Percentiles rank a stretch among this genome's conserved stretches.
These are phyloP conservation scores for Agarophyton chilense DNA, from an alignment of 23 red algal species.

Conservation along the genomic window DNA sequence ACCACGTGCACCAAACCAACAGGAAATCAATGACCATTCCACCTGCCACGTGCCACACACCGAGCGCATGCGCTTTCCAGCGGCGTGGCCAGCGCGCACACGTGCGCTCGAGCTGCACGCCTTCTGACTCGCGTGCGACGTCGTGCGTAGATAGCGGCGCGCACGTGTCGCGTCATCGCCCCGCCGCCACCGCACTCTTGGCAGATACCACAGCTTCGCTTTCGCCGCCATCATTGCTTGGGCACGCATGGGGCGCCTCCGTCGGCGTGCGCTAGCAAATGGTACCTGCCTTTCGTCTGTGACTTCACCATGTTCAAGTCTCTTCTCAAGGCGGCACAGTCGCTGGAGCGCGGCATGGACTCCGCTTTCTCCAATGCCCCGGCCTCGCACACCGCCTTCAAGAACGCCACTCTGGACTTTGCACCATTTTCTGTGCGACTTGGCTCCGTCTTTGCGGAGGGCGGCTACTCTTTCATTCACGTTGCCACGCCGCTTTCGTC, in stretches of 20 bases:
- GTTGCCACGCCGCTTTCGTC: constrained; percentile 39
- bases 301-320: constrained; percentile 29
- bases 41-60: neutral
- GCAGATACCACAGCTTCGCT: too few species aligned
- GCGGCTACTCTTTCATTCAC: constrained; percentile 74
- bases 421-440: constrained; percentile 31
- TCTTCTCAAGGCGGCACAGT: constrained; percentile 49
- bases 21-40: too few species aligned
- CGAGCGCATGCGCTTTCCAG: too few species aligned
- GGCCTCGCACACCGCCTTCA: constrained; percentile 23
- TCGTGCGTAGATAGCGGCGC: too few species aligned
- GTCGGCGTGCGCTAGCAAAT: neutral
- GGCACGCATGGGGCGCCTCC: too few species aligned
- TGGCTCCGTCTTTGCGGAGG: constrained; percentile 72
- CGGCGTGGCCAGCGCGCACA: too few species aligned
- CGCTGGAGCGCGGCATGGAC: constrained; percentile 17
- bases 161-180: too few species aligned
- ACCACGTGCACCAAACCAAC: too few species aligned
- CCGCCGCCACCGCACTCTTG: too few species aligned
- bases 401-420: constrained; percentile 27
- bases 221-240: too few species aligned
- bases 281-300: neutral
- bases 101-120: too few species aligned
- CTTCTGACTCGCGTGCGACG: too few species aligned
- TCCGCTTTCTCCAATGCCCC: constrained; percentile 42